Base-by-base conservation (phyloP, 805 yeast species). In the Blastobotrys peoriensis region DNA sequence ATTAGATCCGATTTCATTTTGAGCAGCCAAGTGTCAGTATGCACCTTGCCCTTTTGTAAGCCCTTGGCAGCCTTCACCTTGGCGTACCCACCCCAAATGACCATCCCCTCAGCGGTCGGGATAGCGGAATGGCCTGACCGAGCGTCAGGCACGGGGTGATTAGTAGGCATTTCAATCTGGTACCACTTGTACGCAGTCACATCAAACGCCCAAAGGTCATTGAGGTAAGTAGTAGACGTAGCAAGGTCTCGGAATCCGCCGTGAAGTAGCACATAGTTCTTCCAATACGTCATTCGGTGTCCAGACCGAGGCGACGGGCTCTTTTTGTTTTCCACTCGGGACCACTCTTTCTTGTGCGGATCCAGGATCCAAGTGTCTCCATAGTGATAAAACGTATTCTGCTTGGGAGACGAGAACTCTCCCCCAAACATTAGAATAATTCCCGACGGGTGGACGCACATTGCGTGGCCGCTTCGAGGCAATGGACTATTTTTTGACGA, bases 181-280 rank as follows among this genome's bases (percentile, higher is more conserved):
- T 72, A 75, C 98, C 98, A 91, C 63, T 87, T 89, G 62, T 88
- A 85, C 10, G 80, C 81, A 16, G 89, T 80, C 40, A 89, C 75
- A 63, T 91, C 98, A 66, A 91, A 91, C 3, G 88, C 74, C 98
- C 98, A 91, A 46, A 86, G 63, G 61, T 91, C 98, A 54, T 76
- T 73, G 47, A 88, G 65, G 61, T 91, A 91, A 0, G 95, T 79
- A 0, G 98, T 84, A 35, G 83, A 80, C 9, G 81, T 63, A 10
- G 96, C 94, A 54, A 89, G 69, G 62, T 91, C 98, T 57, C 95
- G 72, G 66, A 93, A 91, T 1, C 98, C 98, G 42, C 98, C 98
- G 56, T 75, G 86, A 55, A 93, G 59, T 15, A 93, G 71, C 39
- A 91, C 75, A 56, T 75, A 89, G 61, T 93, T 89, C 64, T 93